Evolutionary conservation across 306 rosid genomes (phyloP), one percentile per base, ranked within the genome.

Genomic region (Quercus berberidifolia): DNA sequence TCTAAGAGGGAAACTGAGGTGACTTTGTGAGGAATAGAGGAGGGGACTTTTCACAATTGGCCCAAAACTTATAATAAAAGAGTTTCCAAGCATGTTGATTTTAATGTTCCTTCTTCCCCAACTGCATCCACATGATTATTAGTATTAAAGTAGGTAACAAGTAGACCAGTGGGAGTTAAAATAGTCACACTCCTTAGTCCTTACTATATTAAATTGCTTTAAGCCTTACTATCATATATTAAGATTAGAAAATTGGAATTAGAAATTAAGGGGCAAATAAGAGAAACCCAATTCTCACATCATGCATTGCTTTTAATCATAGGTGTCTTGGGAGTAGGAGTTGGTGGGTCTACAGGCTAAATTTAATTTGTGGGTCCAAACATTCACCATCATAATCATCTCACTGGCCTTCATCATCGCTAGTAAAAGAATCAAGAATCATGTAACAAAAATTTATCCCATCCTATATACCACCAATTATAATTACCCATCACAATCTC

Each of bases 361-460:
- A 83, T 86, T 86, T 86, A 83, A 84, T 85, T 84, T 73, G 81
- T 81, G 87, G 92, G 82, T 56, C 85, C 88, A 78, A 55, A 52
- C 11, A 62, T 73, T 81, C 84, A 68, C 72, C 12, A 5, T 89
- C 84, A 52, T 80, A 74, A 86, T 86, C 69, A 64, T n/a, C 74
- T 18, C 52, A n/a, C 13, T 35, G 26, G 17, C 20, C 72, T 15
- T 17, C 2, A 18, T 67, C 65, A 26, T 60, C 25, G 25, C 19
- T 73, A 6, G 54, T 49, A 12, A 49, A 49, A 49, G 54, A 13
- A 49, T 49, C 54, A 49, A 49, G 17, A 49, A 12, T 12, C 17
- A 49, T 12, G 54, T 49, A 10, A 49, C 54, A 49, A 49, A 49
- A 49, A 49, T 12, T 49, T 49, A 49, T 49, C 54, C 54, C 54